A percentile compares a stretch with the other conserved stretches of the same genome.
Conservation (phyloP, 805 yeast genomes). For the Suhomyces emberorum region DNA sequence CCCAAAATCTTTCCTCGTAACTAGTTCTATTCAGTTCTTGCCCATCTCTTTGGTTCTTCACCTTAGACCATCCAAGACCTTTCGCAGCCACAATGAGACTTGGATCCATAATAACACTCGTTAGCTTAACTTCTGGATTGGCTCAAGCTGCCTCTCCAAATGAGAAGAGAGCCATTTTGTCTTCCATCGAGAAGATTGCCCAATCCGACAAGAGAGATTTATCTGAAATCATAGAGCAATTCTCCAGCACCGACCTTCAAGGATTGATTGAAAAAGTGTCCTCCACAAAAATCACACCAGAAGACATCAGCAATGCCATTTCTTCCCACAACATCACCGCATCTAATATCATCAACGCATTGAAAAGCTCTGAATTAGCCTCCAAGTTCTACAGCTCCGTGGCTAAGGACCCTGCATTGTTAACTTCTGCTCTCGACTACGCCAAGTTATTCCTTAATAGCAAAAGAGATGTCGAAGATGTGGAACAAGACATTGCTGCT, state of each 20-base stretch:
- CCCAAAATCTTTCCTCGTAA: no score
- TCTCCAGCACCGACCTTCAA: conserved; percentile 13
- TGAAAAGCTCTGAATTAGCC: conserved; percentile 13
- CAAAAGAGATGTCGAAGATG: conserved; percentile 12
- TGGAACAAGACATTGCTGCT: conserved; percentile 5
- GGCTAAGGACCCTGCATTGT: conserved; percentile 14
- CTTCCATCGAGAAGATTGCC: background rate
- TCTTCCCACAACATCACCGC: conserved; percentile 13
- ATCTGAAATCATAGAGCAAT: conserved; percentile 11
- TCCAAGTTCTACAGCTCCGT: conserved; percentile 15
- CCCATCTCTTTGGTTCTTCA: background rate
- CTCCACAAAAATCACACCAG: conserved; percentile 11
- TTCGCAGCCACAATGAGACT: conserved; percentile 18
- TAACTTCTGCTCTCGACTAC: conserved; percentile 11
- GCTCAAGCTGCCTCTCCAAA: conserved; percentile 22
- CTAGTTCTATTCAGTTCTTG: background rate
- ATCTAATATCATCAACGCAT: conserved; percentile 11
- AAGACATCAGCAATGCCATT: conserved; percentile 13
- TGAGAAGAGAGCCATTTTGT: conserved; percentile 4
- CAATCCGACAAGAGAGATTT: conserved; percentile 4
- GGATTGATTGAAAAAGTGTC: conserved; percentile 17
- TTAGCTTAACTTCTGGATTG: conserved; percentile 16
- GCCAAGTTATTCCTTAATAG: conserved; percentile 14
- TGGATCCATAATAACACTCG: conserved; percentile 14
- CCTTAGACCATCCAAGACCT: background rate